phyloP scores from a whole-genome alignment of 2,329 filamentous ascomycete genomes.

The Lasiodiplodia hormozganensis region DNA sequence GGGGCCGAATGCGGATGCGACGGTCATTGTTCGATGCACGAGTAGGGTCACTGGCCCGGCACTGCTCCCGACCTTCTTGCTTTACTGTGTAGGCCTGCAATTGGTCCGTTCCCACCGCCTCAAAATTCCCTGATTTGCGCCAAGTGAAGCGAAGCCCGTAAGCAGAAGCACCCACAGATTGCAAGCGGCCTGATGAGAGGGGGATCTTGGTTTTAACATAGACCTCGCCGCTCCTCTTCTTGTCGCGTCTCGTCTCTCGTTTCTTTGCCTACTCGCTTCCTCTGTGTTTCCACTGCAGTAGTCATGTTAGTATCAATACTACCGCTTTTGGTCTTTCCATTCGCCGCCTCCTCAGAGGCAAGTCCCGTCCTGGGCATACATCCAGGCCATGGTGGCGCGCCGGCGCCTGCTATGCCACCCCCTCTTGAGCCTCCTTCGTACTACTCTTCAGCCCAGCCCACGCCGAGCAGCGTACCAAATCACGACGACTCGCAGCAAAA shows the following conservation, averaged over 20 bases:
- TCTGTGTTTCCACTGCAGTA: background rate
- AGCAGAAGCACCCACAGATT: constrained; percentile 7
- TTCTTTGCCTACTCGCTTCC: background rate
- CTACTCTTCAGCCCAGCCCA: background rate
- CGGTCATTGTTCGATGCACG: background rate
- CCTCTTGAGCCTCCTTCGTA: constrained; percentile 10
- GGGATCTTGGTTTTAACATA: constrained; percentile 16
- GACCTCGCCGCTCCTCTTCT: constrained; percentile 1
- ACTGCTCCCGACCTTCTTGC: constrained; percentile 15
- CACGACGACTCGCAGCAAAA: constrained; percentile 12
- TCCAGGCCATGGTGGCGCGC: constrained; percentile 27
- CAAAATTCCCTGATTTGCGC: constrained; percentile 12
- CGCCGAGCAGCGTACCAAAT: background rate
- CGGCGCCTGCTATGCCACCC: constrained; percentile 4
- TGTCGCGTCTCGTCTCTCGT: background rate
- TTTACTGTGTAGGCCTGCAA: background rate
- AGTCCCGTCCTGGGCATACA: constrained; percentile 5
- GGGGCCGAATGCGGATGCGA: background rate
- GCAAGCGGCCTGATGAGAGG: constrained; percentile 11
- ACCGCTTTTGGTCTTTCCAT: constrained; percentile 11
- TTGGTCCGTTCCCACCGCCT: constrained; percentile 10
- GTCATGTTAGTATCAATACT: constrained; percentile 9
- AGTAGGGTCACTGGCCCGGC: background rate
- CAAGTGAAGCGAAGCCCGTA: constrained; percentile 16
- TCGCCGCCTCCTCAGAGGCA: constrained; percentile 9